Evolutionary conservation across 164 flowering plant species (phyloP).

Genomic region (Protea cynaroides): DNA sequence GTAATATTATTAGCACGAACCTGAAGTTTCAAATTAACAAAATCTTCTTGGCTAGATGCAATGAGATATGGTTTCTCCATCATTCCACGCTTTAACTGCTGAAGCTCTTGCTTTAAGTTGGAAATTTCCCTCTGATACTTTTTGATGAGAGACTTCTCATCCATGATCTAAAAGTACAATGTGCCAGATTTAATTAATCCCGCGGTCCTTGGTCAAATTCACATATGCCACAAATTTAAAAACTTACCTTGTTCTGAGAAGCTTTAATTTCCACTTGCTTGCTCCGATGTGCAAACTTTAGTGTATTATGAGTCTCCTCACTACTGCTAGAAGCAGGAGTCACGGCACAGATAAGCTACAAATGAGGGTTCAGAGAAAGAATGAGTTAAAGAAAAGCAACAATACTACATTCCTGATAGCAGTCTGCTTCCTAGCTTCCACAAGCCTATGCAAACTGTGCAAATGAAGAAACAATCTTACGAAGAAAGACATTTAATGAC

Average conservation of each 20-base stretch:
- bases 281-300: constrained; percentile 76
- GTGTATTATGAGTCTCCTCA: constrained; percentile 81
- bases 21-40: constrained; percentile 75
- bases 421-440: not conserved
- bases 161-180: constrained; percentile 48
- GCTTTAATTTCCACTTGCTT: constrained; percentile 77
- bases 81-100: constrained; percentile 60
- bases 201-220: constrained; percentile 4
- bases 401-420: not conserved
- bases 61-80: constrained; percentile 40
- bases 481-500: not conserved
- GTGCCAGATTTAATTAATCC: not conserved
- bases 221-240: constrained; percentile 3
- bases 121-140: constrained; percentile 81
- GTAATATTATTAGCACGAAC: constrained; percentile 23
- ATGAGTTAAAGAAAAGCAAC: not conserved
- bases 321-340: constrained; percentile 82
- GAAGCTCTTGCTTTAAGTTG: constrained; percentile 63
- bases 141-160: constrained; percentile 86
- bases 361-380: constrained; percentile 5
- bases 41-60: constrained; percentile 58
- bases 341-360: constrained; percentile 82
- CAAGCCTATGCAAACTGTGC: not conserved
- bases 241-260: constrained; percentile 68
- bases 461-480: not conserved